These are phyloP conservation scores for Fusarium humuli DNA, from an alignment of 2,329 filamentous ascomycete species.

Conservation along the genomic window DNA sequence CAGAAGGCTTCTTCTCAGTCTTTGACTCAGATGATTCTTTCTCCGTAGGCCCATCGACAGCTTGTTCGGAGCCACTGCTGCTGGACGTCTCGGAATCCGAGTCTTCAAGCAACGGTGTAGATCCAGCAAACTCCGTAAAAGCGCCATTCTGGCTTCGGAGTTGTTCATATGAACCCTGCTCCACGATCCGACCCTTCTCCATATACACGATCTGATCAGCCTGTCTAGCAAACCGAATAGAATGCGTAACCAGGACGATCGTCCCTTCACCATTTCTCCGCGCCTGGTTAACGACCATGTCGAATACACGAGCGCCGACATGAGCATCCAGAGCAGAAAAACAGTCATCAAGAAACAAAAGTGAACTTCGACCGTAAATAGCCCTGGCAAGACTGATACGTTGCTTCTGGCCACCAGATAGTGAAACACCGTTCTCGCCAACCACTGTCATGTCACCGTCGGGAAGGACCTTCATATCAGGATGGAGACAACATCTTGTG, in stretches of 20 bases:
- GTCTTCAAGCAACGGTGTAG: neutral
- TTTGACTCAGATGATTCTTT: accelerated
- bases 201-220: slow-evolving; percentile 26
- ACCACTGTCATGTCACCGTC: slow-evolving; percentile 32
- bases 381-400: slow-evolving; percentile 30
- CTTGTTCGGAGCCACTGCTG: neutral
- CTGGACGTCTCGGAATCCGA: neutral
- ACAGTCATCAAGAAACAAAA: slow-evolving; percentile 27
- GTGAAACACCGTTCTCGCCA: slow-evolving; percentile 26
- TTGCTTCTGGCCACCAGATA: slow-evolving; percentile 28
- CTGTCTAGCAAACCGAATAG: slow-evolving; percentile 22
- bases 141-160: neutral
- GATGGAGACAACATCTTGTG: slow-evolving; percentile 16
- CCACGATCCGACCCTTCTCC: slow-evolving; percentile 7
- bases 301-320: slow-evolving; percentile 23
- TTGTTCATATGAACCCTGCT: slow-evolving; percentile 20
- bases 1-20: accelerated
- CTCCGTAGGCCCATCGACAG: accelerated
- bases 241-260: slow-evolving; percentile 14
- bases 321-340: slow-evolving; percentile 29
- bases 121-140: slow-evolving; percentile 9
- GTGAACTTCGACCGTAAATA: slow-evolving; percentile 17
- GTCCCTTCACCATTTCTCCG: slow-evolving; percentile 5
- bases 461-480: slow-evolving; percentile 11
- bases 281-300: slow-evolving; percentile 22